A percentile compares a stretch with the other conserved stretches of the same genome.
Conservation (phyloP, 225 moss, liverwort and hornwort species). For the Pleurozium schreberi region DNA sequence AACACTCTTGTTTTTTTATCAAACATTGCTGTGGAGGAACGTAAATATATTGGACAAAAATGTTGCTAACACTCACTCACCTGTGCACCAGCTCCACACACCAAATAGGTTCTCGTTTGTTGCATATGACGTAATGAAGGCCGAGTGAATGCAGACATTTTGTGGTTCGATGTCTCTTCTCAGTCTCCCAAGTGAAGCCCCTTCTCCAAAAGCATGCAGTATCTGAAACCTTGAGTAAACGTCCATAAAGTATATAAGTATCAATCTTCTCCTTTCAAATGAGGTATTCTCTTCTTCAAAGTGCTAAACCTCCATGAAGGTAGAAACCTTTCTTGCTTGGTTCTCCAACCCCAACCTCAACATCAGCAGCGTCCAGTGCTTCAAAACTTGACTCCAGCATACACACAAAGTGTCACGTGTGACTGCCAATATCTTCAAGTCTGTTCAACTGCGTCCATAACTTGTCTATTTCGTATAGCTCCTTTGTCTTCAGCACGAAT, state of each 20-base stretch:
- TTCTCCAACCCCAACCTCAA: background rate
- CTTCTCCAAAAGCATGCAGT: background rate
- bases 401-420: background rate
- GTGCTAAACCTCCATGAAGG: background rate
- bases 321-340: background rate
- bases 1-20: too few relatives aligned
- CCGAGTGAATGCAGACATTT: too few relatives aligned
- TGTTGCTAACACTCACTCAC: too few relatives aligned
- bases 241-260: background rate
- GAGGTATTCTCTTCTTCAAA: background rate
- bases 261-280: background rate
- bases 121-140: too few relatives aligned
- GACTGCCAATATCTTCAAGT: background rate
- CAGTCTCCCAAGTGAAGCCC: too few relatives aligned
- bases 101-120: too few relatives aligned
- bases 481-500: background rate
- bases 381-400: background rate
- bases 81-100: too few relatives aligned
- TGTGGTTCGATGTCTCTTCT: too few relatives aligned
- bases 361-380: background rate
- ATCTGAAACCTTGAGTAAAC: background rate
- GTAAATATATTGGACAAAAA: too few relatives aligned
- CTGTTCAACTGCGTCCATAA: background rate
- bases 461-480: background rate
- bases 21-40: too few relatives aligned